Conservation (phyloP, 2,329 filamentous ascomycete genomes). For the Ophiostoma sp. region DNA sequence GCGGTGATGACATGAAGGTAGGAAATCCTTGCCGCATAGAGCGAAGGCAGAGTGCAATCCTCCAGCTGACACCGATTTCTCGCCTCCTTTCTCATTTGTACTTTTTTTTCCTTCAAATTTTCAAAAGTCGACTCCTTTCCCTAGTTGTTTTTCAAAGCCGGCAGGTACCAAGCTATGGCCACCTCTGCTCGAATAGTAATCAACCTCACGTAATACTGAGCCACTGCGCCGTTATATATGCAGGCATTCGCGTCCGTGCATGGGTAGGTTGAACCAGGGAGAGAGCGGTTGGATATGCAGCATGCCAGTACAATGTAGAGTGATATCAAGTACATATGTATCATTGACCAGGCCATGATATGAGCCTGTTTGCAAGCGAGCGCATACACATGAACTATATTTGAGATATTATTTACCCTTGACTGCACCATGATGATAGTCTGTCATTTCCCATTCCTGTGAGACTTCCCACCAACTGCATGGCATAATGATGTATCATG, state of each 20-base stretch:
- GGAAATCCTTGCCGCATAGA: not conserved
- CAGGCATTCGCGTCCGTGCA: constrained; percentile 5
- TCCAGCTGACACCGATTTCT: not conserved
- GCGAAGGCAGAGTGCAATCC: not conserved
- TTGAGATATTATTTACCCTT: not conserved
- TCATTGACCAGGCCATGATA: not conserved
- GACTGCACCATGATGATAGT: not conserved
- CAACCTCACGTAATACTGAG: not conserved
- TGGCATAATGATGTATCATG: not conserved
- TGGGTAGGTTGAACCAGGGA: not conserved
- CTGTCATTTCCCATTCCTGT: not conserved
- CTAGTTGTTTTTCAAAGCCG: too few relatives aligned
- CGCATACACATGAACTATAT: not conserved
- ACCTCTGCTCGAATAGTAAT: not conserved
- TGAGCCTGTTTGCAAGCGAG: not conserved
- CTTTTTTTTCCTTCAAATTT: not conserved
- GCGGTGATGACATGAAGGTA: not conserved
- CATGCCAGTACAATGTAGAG: not conserved
- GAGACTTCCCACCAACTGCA: not conserved
- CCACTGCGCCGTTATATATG: not conserved
- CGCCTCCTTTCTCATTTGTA: not conserved
- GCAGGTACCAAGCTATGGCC: not conserved
- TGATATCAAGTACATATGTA: not conserved
- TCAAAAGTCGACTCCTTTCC: not conserved
- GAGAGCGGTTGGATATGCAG: not conserved